Evolutionary conservation across 345 rosid species (phyloP), one percentile per base, ranked within the genome.

Genomic region (Cardamine resedifolia): DNA sequence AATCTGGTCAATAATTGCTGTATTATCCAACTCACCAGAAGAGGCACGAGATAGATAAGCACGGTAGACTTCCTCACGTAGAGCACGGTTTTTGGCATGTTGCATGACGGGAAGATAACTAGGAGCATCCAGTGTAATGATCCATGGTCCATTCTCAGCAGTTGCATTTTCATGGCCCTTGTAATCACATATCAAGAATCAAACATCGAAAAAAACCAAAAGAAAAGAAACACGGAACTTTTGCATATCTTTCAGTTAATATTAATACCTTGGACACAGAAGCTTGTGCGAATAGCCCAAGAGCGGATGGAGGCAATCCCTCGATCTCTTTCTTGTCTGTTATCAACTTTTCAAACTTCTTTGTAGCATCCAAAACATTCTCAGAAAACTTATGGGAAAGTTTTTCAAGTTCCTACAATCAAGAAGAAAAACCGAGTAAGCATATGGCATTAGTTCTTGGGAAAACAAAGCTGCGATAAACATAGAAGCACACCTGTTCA

Each of bases 291-390:
- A 92, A 92, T 79, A 92, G 79, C 44, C 87, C 94, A 72, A 89
- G 91, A 72, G 96, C 85, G 23, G 87, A 79, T 47, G 92, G 86
- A 56, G 94, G 95, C 85, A 94, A 77, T 59, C 98, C 98, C 18
- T 91, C 95, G 34, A 94, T 83, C 58, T 87, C 97, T 66, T 85
- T 88, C 81, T 89, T 85, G 80, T 89, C 87, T 1, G 85, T 87
- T 41, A 94, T 83, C 58, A 89, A 68, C 76, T 88, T 94, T 83
- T 91, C 96, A 85, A 86, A 94, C 56, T 82, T 86, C 82, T 91
- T 94, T 77, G 97, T 94, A 66, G 97, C 90, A 74, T 94, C 98
- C 82, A 94, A 78, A 66, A 89, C 95, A 69, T 94, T 94, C 81
- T 89, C 97, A 48, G 57, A 82, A 67, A 94, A 94, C 75, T 89